Percentiles rank a stretch among this genome's conserved stretches.
These are phyloP conservation scores for Cordia subcordata DNA, from an alignment of 257 asterid species.

Conservation along the genomic window DNA sequence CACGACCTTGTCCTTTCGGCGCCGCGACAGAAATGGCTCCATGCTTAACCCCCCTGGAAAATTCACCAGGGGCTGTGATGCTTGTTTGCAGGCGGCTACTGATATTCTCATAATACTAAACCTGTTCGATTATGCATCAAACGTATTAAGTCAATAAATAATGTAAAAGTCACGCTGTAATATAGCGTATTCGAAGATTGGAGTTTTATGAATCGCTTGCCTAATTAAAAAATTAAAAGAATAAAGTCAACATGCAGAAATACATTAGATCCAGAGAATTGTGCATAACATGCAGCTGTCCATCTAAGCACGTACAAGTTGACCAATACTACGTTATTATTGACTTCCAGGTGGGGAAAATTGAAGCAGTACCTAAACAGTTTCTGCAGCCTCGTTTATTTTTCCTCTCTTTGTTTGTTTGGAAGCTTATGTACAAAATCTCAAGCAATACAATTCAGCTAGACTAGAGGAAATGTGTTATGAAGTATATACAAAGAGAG, in stretches of 20 bases:
- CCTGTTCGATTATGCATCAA: neutral
- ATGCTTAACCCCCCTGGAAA: slow-evolving; percentile 52
- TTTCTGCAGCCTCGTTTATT: neutral
- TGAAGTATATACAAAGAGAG: neutral
- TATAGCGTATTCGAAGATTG: no score
- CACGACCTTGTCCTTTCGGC: slow-evolving; percentile 67
- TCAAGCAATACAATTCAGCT: no score
- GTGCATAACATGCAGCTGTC: neutral
- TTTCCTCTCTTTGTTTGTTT: neutral
- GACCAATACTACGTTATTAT: neutral
- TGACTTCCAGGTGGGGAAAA: no score
- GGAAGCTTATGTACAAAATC: neutral
- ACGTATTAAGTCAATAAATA: neutral
- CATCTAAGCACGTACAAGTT: neutral
- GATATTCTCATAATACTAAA: slow-evolving; percentile 16
- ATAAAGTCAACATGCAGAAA: neutral
- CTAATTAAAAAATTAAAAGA: no score
- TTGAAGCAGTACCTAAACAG: neutral
- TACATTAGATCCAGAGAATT: neutral
- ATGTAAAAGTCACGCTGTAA: no score
- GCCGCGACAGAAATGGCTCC: slow-evolving; percentile 39
- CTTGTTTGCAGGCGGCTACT: slow-evolving; percentile 43
- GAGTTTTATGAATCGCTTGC: neutral
- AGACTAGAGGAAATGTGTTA: neutral
- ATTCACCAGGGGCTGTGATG: slow-evolving; percentile 39